Conservation (phyloP, 495 filamentous ascomycete genomes). For the Baudoinia panamericana region DNA sequence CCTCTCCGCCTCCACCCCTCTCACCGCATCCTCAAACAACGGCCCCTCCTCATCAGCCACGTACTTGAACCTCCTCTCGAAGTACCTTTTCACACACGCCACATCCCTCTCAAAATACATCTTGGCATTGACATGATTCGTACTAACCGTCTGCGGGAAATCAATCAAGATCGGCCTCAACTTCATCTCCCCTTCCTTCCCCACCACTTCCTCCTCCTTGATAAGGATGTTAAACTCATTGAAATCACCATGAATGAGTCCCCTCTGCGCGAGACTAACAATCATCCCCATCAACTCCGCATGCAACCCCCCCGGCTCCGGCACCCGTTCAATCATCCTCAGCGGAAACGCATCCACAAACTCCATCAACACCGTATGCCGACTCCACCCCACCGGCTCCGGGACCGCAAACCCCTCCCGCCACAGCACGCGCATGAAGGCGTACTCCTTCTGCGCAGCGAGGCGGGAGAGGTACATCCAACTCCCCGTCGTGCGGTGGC, state of each 20-base stretch:
- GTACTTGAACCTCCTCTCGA: constrained; percentile 79
- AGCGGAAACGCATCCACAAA: constrained; percentile 81
- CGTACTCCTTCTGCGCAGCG: constrained; percentile 81
- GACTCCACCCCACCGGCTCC: constrained; percentile 67
- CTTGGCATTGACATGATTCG: constrained; percentile 81
- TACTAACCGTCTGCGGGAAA: constrained; percentile 97
- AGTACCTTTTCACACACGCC: constrained; percentile 84
- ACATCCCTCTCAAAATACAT: constrained; percentile 96
- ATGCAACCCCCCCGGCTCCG: constrained; percentile 69
- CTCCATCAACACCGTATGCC: constrained; percentile 92
- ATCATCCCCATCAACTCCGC: constrained; percentile 80
- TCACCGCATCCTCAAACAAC: constrained; percentile 69
- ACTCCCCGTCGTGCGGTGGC: constrained; percentile 57
- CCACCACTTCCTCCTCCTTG: constrained; percentile 42
- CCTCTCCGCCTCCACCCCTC: constrained; percentile 48
- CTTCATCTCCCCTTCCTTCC: constrained; percentile 20
- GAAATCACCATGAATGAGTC: constrained; percentile 95
- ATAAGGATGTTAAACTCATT: constrained; percentile 99
- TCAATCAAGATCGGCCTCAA: constrained; percentile 75
- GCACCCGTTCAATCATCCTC: constrained; percentile 65
- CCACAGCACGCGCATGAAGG: constrained; percentile 76
- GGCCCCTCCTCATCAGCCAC: constrained; percentile 69
- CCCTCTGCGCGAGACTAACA: constrained; percentile 67
- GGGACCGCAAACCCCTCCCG: constrained; percentile 82
- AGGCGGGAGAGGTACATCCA: constrained; percentile 98